Evolutionary conservation across 73 alveolate genomes (phyloP).

Genomic region (Uronychia setigera): DNA sequence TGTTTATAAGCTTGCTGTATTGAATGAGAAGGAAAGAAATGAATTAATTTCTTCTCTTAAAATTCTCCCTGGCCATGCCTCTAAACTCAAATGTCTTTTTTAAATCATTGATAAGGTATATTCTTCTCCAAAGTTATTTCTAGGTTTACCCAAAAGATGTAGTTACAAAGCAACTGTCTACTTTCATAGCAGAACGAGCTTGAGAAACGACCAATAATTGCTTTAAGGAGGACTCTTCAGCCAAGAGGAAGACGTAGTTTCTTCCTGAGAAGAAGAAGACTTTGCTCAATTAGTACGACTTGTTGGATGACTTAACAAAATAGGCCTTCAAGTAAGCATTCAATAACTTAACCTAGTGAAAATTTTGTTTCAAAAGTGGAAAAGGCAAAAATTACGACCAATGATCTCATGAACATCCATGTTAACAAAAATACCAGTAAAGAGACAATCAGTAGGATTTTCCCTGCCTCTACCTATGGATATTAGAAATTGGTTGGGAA

Average conservation of each 20-base stretch:
- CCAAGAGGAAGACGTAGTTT: slow-evolving; percentile 2
- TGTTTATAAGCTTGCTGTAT: slow-evolving; percentile 32
- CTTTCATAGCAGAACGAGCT: slow-evolving; percentile 19
- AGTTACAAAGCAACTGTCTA: slow-evolving; percentile 35
- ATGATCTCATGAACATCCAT: slow-evolving; percentile 31
- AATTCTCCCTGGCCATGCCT: slow-evolving; percentile 46
- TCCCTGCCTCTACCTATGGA: slow-evolving; percentile 24
- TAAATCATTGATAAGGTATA: slow-evolving; percentile 41
- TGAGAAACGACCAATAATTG: slow-evolving; percentile 7
- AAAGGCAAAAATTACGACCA: slow-evolving; percentile 18
- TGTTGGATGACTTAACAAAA: slow-evolving; percentile 30
- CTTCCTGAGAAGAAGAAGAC: slow-evolving; percentile 17
- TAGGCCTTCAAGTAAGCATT: slow-evolving; percentile 44
- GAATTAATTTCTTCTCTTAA: slow-evolving; percentile 18
- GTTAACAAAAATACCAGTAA: slow-evolving; percentile 30
- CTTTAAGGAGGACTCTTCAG: slow-evolving; percentile 12
- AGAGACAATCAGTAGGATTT: slow-evolving; percentile 37
- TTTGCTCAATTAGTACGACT: slow-evolving; percentile 29
- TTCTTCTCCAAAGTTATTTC: not conserved
- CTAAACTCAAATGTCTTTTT: slow-evolving; percentile 29
- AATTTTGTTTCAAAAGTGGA: slow-evolving; percentile 31
- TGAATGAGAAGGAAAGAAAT: slow-evolving; percentile 25
- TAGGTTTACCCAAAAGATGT: slow-evolving; percentile 47
- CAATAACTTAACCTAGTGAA: slow-evolving; percentile 8
- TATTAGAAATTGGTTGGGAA: not conserved